These are phyloP conservation scores for Candida hispaniensis DNA, from an alignment of 805 yeast genomes.

Conservation along the genomic window DNA sequence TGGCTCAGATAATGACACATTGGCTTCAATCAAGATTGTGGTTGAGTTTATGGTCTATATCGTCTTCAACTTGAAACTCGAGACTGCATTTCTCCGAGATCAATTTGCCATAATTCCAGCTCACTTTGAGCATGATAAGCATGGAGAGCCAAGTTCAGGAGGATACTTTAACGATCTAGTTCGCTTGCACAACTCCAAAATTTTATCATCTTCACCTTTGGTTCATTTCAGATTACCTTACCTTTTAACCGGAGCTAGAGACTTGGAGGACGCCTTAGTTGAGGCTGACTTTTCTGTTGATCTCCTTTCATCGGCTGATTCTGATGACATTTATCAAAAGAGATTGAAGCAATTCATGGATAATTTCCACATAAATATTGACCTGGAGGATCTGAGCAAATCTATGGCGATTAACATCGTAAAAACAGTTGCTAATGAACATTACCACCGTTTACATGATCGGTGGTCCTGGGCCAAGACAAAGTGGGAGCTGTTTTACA, in stretches of 20 bases:
- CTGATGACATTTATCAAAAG: slow-evolving; percentile 2
- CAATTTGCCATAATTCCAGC: slow-evolving; percentile 41
- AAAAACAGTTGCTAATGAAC: slow-evolving; percentile 27
- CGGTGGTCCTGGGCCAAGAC: slow-evolving; percentile 35
- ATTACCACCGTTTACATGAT: slow-evolving; percentile 25
- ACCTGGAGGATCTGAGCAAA: slow-evolving; percentile 30
- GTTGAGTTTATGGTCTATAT: slow-evolving; percentile 72
- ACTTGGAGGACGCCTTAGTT: slow-evolving; percentile 36
- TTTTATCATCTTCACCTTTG: slow-evolving; percentile 76
- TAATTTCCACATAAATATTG: slow-evolving; percentile 8
- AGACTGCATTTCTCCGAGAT: slow-evolving; percentile 61
- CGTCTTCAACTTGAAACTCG: slow-evolving; percentile 68
- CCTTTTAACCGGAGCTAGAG: slow-evolving; percentile 44
- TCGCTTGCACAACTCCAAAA: slow-evolving; percentile 31
- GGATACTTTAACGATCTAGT: slow-evolving; percentile 21
- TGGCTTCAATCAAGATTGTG: slow-evolving; percentile 63
- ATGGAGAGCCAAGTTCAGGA: slow-evolving; percentile 15
- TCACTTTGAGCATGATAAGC: slow-evolving; percentile 10
- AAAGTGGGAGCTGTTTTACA: slow-evolving; percentile 58
- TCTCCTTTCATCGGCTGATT: slow-evolving; percentile 11
- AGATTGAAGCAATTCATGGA: slow-evolving; percentile 14
- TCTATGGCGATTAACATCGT: slow-evolving; percentile 34
- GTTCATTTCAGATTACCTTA: slow-evolving; percentile 65
- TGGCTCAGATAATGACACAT: slow-evolving; percentile 54
- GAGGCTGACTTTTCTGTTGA: slow-evolving; percentile 18